These are phyloP conservation scores for Lanmaoa pseudosensibilis DNA, from an alignment of 768 basidiomycete genomes.

Conservation along the genomic window DNA sequence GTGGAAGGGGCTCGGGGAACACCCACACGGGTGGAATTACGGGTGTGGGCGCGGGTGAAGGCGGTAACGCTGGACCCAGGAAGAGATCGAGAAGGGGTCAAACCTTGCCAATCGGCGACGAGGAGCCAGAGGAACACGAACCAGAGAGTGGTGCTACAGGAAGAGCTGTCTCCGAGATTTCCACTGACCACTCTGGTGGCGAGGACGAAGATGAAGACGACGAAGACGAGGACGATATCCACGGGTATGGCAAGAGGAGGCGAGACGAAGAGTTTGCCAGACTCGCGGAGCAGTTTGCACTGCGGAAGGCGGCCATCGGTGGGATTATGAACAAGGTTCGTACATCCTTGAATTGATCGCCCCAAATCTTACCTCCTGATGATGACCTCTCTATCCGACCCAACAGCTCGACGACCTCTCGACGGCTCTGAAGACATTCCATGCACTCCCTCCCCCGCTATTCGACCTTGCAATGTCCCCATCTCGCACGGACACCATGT, in stretches of 20 bases:
- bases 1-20: conserved; percentile 12
- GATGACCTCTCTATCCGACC: background rate
- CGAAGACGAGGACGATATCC: conserved; percentile 45
- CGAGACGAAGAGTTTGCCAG: conserved; percentile 69
- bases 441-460: conserved; percentile 42
- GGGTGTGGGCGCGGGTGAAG: conserved; percentile 11
- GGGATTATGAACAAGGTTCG: conserved; percentile 72
- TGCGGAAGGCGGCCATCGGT: conserved; percentile 65
- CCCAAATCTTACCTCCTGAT: background rate
- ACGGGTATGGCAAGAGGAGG: conserved; percentile 52
- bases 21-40: conserved; percentile 1
- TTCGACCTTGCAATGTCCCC: conserved; percentile 34
- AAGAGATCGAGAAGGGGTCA: conserved; percentile 34
- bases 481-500: conserved; percentile 33
- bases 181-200: conserved; percentile 33
- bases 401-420: conserved; percentile 33
- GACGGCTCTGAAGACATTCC: conserved; percentile 41
- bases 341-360: background rate
- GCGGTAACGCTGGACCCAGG: conserved; percentile 13
- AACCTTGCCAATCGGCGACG: conserved; percentile 35
- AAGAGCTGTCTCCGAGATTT: conserved; percentile 22
- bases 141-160: conserved; percentile 10
- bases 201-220: conserved; percentile 37
- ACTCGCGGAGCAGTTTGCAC: conserved; percentile 66
- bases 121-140: conserved; percentile 23